A percentile compares a stretch with the other conserved stretches of the same genome.
Evolutionary conservation across 768 basidiomycete species (phyloP).

Genomic region (Tremella fuciformis): DNA sequence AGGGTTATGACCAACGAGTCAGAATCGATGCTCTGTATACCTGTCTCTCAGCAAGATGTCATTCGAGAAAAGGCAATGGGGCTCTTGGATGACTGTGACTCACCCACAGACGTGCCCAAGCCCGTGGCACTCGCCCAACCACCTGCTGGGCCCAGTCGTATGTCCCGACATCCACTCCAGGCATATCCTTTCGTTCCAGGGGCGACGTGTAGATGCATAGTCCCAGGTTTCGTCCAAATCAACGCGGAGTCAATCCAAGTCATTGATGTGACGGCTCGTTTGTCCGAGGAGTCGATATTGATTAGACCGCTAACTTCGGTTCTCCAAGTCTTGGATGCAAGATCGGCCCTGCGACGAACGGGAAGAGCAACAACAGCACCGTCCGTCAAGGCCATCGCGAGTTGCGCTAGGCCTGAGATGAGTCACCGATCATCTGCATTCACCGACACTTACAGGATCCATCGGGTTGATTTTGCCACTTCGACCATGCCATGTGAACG

Average conservation of each 20-base stretch:
- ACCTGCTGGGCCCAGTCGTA: constrained; percentile 26
- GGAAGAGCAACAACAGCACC: constrained; percentile 20
- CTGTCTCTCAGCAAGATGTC: constrained; percentile 9
- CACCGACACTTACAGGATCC: too few species aligned
- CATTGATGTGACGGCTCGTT: constrained; percentile 23
- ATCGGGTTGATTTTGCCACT: constrained; percentile 20
- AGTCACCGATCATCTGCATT: too few species aligned
- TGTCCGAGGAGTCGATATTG: constrained; percentile 18
- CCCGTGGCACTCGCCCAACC: constrained; percentile 44
- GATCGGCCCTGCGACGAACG: constrained; percentile 10
- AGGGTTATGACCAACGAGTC: constrained; percentile 24
- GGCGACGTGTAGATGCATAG: constrained; percentile 28
- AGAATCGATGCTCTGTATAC: constrained; percentile 20
- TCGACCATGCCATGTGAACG: constrained; percentile 31
- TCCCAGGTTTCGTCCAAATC: constrained; percentile 37
- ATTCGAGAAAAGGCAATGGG: neutral
- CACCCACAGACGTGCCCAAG: constrained; percentile 31
- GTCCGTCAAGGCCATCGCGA: constrained; percentile 28
- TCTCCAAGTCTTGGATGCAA: constrained; percentile 9
- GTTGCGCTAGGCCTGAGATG: constrained; percentile 14
- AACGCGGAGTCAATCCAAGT: constrained; percentile 34
- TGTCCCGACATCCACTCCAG: constrained; percentile 21
- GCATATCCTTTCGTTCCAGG: neutral
- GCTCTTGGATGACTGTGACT: constrained; percentile 8
- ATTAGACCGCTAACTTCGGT: constrained; percentile 8